These are phyloP conservation scores for Epicoccum nigrum DNA, from an alignment of 2,329 filamentous ascomycete genomes.

Conservation along the genomic window DNA sequence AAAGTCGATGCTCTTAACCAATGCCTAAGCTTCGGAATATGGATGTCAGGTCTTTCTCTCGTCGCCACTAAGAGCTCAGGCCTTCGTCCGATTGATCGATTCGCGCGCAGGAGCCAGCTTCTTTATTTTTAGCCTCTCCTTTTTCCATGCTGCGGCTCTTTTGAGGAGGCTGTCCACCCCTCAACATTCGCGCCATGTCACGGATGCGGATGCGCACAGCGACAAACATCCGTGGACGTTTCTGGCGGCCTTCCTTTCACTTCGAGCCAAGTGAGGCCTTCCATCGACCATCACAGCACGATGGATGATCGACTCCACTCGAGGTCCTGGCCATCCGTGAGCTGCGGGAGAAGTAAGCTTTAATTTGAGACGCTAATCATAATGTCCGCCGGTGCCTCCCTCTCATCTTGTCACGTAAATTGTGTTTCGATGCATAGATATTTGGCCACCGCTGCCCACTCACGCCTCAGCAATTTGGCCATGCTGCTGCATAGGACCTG, in stretches of 20 bases:
- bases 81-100: slow-evolving; percentile 25
- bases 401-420: slow-evolving; percentile 19
- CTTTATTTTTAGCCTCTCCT: slow-evolving; percentile 27
- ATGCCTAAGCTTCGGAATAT: slow-evolving; percentile 19
- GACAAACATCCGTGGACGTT: slow-evolving; percentile 1
- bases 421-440: slow-evolving; percentile 8
- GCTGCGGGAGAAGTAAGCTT: slow-evolving; percentile 5
- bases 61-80: slow-evolving; percentile 27
- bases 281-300: slow-evolving; percentile 10
- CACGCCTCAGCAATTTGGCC: slow-evolving; percentile 9
- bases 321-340: neutral
- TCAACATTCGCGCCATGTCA: slow-evolving; percentile 10
- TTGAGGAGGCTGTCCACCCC: neutral
- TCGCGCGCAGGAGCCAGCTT: slow-evolving; percentile 18
- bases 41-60: slow-evolving; percentile 22
- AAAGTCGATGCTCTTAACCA: slow-evolving; percentile 14
- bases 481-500: slow-evolving; percentile 9
- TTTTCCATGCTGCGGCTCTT: slow-evolving; percentile 19
- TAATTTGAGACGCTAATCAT: slow-evolving; percentile 5
- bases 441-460: slow-evolving; percentile 10
- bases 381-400: slow-evolving; percentile 9
- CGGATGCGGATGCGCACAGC: slow-evolving; percentile 5
- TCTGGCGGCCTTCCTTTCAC: neutral
- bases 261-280: neutral
- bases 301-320: slow-evolving; percentile 9